A percentile compares a stretch with the other conserved stretches of the same genome.
These are phyloP conservation scores for Dendrobium huoshanense DNA, from an alignment of 106 monocot species.

Conservation along the genomic window DNA sequence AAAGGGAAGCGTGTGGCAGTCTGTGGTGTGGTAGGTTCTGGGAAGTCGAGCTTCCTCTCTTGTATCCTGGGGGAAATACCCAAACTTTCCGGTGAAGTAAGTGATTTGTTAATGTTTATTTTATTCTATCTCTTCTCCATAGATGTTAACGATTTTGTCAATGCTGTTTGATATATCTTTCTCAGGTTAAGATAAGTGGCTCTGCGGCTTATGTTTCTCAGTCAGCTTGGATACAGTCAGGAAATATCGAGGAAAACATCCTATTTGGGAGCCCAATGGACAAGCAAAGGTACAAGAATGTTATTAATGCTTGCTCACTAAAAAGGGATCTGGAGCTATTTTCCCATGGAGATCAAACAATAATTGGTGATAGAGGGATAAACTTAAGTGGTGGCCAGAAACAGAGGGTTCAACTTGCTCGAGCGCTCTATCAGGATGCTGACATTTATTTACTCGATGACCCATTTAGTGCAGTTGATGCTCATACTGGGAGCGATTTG, in stretches of 20 bases:
- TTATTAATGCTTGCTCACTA: constrained; percentile 78
- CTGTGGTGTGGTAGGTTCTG: constrained; percentile 87
- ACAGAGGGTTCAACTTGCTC: constrained; percentile 90
- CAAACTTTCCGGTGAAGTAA: constrained; percentile 91
- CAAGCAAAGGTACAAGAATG: constrained; percentile 63
- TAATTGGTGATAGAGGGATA: constrained; percentile 96
- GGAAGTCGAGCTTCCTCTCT: constrained; percentile 90
- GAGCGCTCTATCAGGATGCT: constrained; percentile 96
- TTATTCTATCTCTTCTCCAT: not conserved
- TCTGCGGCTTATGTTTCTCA: constrained; percentile 85
- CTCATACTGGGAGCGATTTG: constrained; percentile 87
- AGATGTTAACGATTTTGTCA: not conserved
- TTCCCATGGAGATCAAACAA: constrained; percentile 89
- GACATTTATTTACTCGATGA: constrained; percentile 98
- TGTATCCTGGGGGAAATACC: constrained; percentile 96
- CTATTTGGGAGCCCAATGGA: constrained; percentile 85
- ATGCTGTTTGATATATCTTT: not conserved
- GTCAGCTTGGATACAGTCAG: constrained; percentile 98
- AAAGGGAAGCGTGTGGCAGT: constrained; percentile 80
- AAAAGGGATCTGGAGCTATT: constrained; percentile 85
- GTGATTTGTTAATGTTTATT: constrained; percentile 9
- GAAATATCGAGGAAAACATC: constrained; percentile 90
- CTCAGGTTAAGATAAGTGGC: constrained; percentile 80
- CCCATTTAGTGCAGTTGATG: constrained; percentile 97
- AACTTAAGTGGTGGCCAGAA: constrained; percentile 98